A percentile compares a stretch with the other conserved stretches of the same genome.
Evolutionary conservation across 257 asterid species (phyloP).

Genomic region (Haberlea rhodopensis): DNA sequence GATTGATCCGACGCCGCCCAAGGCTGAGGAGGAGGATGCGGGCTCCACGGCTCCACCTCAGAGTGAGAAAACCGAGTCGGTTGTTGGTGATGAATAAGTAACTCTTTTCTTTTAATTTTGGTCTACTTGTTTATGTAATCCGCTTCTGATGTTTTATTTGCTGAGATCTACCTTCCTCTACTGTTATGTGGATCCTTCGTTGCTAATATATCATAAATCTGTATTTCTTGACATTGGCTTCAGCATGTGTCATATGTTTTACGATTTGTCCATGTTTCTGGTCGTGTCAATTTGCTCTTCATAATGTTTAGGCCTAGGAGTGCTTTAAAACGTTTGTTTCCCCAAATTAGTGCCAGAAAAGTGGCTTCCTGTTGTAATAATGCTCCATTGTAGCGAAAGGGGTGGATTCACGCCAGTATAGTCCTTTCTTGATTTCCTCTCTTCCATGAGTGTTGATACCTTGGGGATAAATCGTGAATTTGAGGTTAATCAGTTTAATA

Average conservation of each 20-base stretch:
- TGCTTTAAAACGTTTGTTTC: no score
- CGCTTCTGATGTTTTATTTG: neutral
- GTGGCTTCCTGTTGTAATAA: neutral
- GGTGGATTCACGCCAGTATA: neutral
- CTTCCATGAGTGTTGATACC: neutral
- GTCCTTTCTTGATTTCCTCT: neutral
- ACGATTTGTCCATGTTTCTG: neutral
- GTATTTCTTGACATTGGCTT: neutral
- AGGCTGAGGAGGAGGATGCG: conserved; percentile 40
- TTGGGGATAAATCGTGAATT: neutral
- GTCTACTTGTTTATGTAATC: neutral
- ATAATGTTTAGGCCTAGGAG: no score
- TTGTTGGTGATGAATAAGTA: conserved; percentile 41
- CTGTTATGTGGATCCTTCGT: neutral
- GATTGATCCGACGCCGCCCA: conserved; percentile 28
- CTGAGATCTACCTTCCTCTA: neutral
- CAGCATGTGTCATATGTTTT: neutral
- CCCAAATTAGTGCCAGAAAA: no score
- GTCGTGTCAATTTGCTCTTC: no score
- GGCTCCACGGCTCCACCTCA: conserved; percentile 50
- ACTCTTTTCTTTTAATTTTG: neutral
- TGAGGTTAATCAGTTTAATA: neutral
- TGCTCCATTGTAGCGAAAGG: neutral
- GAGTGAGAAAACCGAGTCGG: conserved; percentile 48
- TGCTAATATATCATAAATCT: neutral